These are phyloP conservation scores for Ogataea sp. DNA, from an alignment of 805 yeast genomes.

Conservation along the genomic window DNA sequence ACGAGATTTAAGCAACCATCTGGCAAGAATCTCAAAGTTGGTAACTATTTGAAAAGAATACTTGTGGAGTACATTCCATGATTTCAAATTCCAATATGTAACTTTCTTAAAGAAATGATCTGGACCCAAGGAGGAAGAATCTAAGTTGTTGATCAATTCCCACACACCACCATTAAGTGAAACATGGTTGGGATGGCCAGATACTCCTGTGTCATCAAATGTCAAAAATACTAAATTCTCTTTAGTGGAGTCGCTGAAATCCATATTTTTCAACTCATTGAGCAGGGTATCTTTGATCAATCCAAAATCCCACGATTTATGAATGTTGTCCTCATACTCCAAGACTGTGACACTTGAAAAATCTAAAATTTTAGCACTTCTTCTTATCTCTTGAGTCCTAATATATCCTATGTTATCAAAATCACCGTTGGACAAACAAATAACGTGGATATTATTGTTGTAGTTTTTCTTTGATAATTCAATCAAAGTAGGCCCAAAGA, in stretches of 20 bases:
- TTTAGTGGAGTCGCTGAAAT: not conserved
- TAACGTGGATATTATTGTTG: conserved; percentile 43
- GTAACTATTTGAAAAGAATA: conserved; percentile 41
- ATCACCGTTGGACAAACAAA: conserved; percentile 75
- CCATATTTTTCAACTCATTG: conserved; percentile 10
- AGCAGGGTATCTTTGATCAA: conserved; percentile 32
- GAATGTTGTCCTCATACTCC: conserved; percentile 64
- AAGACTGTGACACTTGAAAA: conserved; percentile 36
- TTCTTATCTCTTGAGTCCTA: conserved; percentile 51
- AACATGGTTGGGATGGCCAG: conserved; percentile 81
- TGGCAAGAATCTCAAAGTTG: conserved; percentile 26
- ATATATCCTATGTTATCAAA: conserved; percentile 63
- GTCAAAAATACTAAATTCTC: conserved; percentile 46
- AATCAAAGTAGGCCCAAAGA: conserved; percentile 74
- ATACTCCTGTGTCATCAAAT: conserved; percentile 77
- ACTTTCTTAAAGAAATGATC: not conserved
- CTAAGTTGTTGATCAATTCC: conserved; percentile 19
- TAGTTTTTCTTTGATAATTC: conserved; percentile 39
- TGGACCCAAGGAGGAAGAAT: not conserved
- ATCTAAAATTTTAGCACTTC: conserved; percentile 41
- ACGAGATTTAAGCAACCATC: not conserved
- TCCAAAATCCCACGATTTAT: conserved; percentile 48
- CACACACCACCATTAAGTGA: conserved; percentile 48
- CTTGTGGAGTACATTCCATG: conserved; percentile 31
- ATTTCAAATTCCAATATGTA: conserved; percentile 19